These are phyloP conservation scores for Diaporthe citriasiana DNA, from an alignment of 2,329 filamentous ascomycete species.

Conservation along the genomic window DNA sequence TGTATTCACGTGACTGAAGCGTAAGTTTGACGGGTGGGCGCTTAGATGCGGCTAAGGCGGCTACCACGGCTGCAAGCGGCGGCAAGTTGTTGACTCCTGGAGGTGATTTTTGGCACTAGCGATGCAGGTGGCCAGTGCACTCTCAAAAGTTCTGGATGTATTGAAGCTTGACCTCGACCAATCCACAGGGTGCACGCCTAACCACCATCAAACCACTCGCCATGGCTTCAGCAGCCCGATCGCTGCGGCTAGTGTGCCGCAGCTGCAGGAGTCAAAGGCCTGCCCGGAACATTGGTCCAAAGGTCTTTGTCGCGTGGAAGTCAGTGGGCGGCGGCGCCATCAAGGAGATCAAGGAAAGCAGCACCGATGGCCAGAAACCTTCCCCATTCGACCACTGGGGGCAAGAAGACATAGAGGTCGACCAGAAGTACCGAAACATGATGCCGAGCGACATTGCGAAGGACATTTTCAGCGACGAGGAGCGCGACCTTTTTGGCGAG, in stretches of 20 bases:
- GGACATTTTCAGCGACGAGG: slow-evolving; percentile 32
- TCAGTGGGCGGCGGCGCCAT: slow-evolving; percentile 44
- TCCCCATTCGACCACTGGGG: slow-evolving; percentile 44
- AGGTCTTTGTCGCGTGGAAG: slow-evolving; percentile 46
- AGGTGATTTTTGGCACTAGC: slow-evolving; percentile 3
- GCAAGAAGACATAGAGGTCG: slow-evolving; percentile 43
- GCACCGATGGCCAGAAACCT: slow-evolving; percentile 36
- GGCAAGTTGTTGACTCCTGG: neutral
- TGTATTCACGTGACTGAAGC: neutral
- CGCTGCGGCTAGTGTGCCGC: slow-evolving; percentile 57
- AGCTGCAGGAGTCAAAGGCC: slow-evolving; percentile 49
- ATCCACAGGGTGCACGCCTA: slow-evolving; percentile 40
- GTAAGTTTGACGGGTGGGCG: neutral
- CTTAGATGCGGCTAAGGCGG: slow-evolving; percentile 11
- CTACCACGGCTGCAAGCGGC: neutral
- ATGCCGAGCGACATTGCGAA: slow-evolving; percentile 35
- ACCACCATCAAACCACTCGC: slow-evolving; percentile 39
- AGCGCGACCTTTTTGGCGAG: slow-evolving; percentile 27
- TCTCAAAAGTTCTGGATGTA: slow-evolving; percentile 36
- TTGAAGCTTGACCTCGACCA: slow-evolving; percentile 29
- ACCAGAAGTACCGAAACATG: slow-evolving; percentile 39
- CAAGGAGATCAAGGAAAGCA: slow-evolving; percentile 40
- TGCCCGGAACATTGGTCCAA: slow-evolving; percentile 43
- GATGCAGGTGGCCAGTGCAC: slow-evolving; percentile 22
- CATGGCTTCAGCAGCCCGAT: slow-evolving; percentile 59